Percentiles rank a stretch among this genome's conserved stretches.
Evolutionary conservation across 2,329 filamentous ascomycete genomes (phyloP).

Genomic region (Fusarium odoratissimum): DNA sequence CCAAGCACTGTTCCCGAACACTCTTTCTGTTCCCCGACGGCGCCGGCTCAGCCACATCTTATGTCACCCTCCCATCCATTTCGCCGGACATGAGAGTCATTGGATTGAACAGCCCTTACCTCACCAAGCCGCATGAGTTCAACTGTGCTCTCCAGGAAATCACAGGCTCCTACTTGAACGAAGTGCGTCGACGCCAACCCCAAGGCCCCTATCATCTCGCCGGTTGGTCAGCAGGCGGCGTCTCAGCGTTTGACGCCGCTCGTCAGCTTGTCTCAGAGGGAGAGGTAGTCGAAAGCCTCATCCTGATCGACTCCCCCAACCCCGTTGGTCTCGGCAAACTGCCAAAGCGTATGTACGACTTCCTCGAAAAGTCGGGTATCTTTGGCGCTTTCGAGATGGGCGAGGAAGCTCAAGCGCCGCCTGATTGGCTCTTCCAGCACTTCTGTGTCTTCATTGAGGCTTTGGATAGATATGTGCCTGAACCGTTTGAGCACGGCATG

Average conservation of each 20-base stretch:
- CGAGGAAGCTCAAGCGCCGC: not conserved
- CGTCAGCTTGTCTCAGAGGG: rapidly evolving
- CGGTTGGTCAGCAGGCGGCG: not conserved
- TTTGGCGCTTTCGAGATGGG: slow-evolving; percentile 1
- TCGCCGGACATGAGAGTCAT: not conserved
- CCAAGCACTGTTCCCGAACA: not conserved
- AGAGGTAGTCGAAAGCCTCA: not conserved
- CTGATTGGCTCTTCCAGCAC: not conserved
- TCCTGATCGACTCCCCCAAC: not conserved
- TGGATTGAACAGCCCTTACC: not conserved
- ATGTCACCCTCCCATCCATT: not conserved
- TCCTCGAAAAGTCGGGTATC: not conserved
- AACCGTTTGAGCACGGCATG: not conserved
- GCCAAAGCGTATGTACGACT: not conserved
- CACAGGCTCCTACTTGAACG: not conserved
- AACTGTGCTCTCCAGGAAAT: not conserved
- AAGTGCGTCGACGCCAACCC: not conserved
- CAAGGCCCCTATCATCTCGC: not conserved
- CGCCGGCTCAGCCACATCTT: not conserved
- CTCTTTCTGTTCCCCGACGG: not conserved
- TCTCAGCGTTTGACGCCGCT: not conserved
- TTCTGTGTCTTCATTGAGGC: slow-evolving; percentile 2
- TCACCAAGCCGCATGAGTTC: not conserved
- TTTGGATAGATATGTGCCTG: not conserved
- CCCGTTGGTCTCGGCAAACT: not conserved